phyloP scores from a whole-genome alignment of 352 stramenopile genomes.

The Pythium insidiosum region DNA sequence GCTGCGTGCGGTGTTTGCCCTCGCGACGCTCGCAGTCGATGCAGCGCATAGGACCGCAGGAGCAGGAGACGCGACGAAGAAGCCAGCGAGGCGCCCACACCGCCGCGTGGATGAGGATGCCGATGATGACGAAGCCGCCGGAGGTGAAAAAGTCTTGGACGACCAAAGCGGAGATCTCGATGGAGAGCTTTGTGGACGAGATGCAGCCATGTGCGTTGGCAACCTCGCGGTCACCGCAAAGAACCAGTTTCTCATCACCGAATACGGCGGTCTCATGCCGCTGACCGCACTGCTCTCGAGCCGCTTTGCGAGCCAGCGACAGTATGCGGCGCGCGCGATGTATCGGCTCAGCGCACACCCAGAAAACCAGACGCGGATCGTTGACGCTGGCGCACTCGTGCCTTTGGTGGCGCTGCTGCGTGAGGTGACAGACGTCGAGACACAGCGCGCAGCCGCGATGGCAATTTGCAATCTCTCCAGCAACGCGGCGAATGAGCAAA shows the following conservation, averaged over 20 bases:
- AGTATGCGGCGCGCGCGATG: constrained; percentile 82
- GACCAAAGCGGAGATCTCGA: no score
- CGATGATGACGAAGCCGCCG: no score
- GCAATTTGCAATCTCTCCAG: constrained; percentile 82
- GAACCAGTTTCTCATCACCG: constrained; percentile 86
- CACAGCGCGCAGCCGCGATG: constrained; percentile 76
- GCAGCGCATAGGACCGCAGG: no score
- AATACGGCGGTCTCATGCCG: constrained; percentile 77
- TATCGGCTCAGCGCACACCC: constrained; percentile 82
- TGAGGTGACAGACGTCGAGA: constrained; percentile 41
- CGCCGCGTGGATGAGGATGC: no score
- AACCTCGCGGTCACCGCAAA: constrained; percentile 90
- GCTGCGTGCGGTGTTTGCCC: constrained; percentile 65
- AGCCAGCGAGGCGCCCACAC: no score
- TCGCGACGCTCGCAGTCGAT: no score
- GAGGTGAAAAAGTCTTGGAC: no score
- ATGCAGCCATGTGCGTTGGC: constrained; percentile 89
- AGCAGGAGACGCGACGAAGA: no score
- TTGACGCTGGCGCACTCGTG: constrained; percentile 75
- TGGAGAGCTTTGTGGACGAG: constrained; percentile 85
- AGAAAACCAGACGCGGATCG: constrained; percentile 85
- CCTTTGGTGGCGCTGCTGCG: constrained; percentile 64
- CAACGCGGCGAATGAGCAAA: constrained; percentile 59
- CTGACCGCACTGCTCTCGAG: constrained; percentile 76
- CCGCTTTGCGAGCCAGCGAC: constrained; percentile 57